Base-by-base conservation (phyloP, 148 eudicot genomes). In the Cornus kousa region DNA sequence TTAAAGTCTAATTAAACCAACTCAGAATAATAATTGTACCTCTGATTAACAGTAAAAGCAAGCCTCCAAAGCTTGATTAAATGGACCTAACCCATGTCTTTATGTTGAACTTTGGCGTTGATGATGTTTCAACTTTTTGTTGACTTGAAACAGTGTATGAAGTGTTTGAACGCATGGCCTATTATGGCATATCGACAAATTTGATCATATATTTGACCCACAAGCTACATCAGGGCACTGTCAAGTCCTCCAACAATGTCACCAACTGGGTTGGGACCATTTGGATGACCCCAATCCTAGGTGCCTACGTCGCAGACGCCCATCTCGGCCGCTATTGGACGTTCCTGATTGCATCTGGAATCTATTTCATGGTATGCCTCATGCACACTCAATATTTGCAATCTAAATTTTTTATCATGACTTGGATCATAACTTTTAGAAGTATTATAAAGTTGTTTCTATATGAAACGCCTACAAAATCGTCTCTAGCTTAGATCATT, bases 241-340 rank as follows among this genome's bases (percentile, higher is more conserved):
- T 78, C 55, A 64, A 53, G 17, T 60, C 81, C 3, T 60, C 81
- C 31, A 78, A 78, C 81, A 78, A 71, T 57, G 81, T 78, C 75
- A 71, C 81, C 55, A 78, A 78, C 31, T 78, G 81, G 81, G 40
- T 55, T 14, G 81, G 81, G 7, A 71, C 81, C 4, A 74, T 62
- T 28, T 78, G 81, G 81, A 39, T 78, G 75, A 71, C 75, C 5
- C 81, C 81, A 8, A 24, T 78, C 23, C 46, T 78, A 1, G 81
- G 81, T 28, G 81, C 81, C 68, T 78, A 78, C 35, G 46, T 78
- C 8, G 81, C 81, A 3, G 81, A 78, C 19, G 68, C 81, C 33
- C 59, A 78, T 60, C 33, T 78, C 10, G 81, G 81, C 32, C 59
- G 81, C 28, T 78, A 78, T 22, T 60, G 81, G 81, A 78, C 81